Evolutionary conservation across 1,284 basidiomycete genomes (phyloP).

Genomic region (Chalciporus sp.): DNA sequence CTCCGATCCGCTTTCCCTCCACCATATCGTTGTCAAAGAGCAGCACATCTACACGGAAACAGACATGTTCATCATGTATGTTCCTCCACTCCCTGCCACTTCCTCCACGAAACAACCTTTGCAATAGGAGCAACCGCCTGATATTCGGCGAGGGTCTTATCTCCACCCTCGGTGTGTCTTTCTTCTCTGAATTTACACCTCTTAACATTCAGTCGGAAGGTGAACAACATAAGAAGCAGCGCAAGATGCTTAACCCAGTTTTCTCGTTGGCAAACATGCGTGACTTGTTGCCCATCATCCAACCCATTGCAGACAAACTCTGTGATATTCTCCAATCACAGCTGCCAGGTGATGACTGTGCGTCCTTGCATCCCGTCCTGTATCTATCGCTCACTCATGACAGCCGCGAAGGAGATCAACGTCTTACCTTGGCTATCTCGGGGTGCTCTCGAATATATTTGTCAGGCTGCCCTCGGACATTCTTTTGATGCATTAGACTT

Average conservation of each 20-base stretch:
- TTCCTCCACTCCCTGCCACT: not conserved
- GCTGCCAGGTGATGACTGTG: constrained; percentile 29
- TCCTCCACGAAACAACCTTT: constrained; percentile 36
- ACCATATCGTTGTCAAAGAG: constrained; percentile 49
- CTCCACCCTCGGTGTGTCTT: constrained; percentile 37
- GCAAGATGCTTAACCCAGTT: constrained; percentile 52
- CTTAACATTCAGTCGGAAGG: constrained; percentile 32
- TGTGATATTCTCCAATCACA: constrained; percentile 14
- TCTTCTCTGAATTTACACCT: constrained; percentile 24
- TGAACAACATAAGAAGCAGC: constrained; percentile 51
- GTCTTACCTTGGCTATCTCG: constrained; percentile 54
- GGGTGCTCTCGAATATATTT: constrained; percentile 52
- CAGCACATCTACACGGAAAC: constrained; percentile 54
- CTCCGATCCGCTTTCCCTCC: constrained; percentile 49
- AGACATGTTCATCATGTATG: constrained; percentile 50
- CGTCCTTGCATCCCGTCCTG: not conserved
- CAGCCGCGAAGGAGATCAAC: constrained; percentile 39
- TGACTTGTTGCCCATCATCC: constrained; percentile 46
- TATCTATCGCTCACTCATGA: constrained; percentile 2
- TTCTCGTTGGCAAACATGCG: constrained; percentile 51
- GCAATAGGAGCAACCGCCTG: constrained; percentile 31
- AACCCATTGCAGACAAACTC: constrained; percentile 45
- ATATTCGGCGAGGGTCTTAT: constrained; percentile 34
- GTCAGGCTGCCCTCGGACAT: constrained; percentile 51
- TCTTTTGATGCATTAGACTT: constrained; percentile 53